Base-by-base conservation (phyloP, 139 green algal species). In the Chlorella sp. region DNA sequence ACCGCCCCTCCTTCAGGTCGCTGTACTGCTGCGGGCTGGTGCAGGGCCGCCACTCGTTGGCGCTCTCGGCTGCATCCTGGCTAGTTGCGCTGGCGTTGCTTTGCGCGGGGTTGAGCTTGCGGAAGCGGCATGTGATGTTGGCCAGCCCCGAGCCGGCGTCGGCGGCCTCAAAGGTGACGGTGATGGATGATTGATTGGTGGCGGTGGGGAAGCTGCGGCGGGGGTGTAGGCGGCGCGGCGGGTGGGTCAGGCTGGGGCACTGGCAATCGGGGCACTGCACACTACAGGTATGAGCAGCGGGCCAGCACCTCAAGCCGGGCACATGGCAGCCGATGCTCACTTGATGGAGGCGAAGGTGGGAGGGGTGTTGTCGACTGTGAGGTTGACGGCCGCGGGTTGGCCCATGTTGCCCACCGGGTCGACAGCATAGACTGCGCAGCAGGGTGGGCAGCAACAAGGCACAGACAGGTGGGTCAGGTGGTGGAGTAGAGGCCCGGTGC, bases 341-440 rank as follows among this genome's bases (percentile, higher is more conserved):
- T 43, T 34, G 30, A 73, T 73, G 65, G 30, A 5, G n/a, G 65
- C 65, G 24, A 90, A 56, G 69, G 34, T 60, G 46, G 88, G 86
- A 2, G 87, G 65, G 2, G 79, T 67, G 74, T 48, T 72, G 77
- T 91, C 86, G 16, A 85, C 74, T 20, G 72, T 26, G 64, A 88
- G 88, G 24, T 46, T 28, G 38, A 43, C 40, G 40, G 58, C 75
- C 36, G 64, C 62, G 6, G 76, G 64, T 2, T 32, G 43, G 28
- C 82, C 88, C 85, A 72, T 2, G 77, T 91, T 91, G 74, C 88
- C 88, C 11, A 90, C 68, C 22, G 22, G 22, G 8, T 83, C 80
- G 2, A 68, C 38, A 32, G 40, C 76, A 28, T 72, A 58, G 56
- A 85, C 77, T 81, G 68, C n/a, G n/a, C 62, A n/a, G n/a, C 30